phyloP scores from a whole-genome alignment of 2,329 filamentous ascomycete species.

The Nigrospora sphaerica region DNA sequence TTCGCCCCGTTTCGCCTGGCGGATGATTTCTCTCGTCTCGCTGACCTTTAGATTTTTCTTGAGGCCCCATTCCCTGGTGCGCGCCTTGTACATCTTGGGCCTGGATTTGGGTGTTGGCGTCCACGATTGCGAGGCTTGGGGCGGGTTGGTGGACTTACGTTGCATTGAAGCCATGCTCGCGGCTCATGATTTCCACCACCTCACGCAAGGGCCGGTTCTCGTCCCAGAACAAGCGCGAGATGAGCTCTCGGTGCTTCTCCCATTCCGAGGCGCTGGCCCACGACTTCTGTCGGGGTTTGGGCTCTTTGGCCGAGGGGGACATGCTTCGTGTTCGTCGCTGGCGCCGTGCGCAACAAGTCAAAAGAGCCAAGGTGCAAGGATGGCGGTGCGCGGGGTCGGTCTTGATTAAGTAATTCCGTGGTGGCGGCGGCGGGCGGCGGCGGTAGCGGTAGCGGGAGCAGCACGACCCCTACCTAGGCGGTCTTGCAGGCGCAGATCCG shows the following conservation, averaged over 20 bases:
- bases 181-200: constrained; percentile 5
- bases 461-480: too few species aligned
- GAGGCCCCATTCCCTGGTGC: constrained; percentile 4
- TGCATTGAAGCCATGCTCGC: constrained; percentile 5
- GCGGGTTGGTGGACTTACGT: constrained; percentile 3
- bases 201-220: constrained; percentile 5
- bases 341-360: too few species aligned
- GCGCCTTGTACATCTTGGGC: constrained; percentile 6
- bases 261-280: constrained; percentile 6
- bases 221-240: constrained; percentile 4
- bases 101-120: not conserved
- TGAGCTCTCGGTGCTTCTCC: constrained; percentile 4
- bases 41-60: constrained; percentile 6
- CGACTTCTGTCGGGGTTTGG: not conserved
- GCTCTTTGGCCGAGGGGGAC: too few species aligned
- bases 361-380: too few species aligned
- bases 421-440: too few species aligned
- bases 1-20: constrained; percentile 2
- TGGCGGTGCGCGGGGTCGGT: too few species aligned
- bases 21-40: constrained; percentile 5
- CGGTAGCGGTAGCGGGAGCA: too few species aligned
- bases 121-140: not conserved
- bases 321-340: too few species aligned
- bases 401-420: too few species aligned
- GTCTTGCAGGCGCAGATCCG: too few species aligned